phyloP scores from a whole-genome alignment of 805 yeast species.

The Starmera dryadoides region DNA sequence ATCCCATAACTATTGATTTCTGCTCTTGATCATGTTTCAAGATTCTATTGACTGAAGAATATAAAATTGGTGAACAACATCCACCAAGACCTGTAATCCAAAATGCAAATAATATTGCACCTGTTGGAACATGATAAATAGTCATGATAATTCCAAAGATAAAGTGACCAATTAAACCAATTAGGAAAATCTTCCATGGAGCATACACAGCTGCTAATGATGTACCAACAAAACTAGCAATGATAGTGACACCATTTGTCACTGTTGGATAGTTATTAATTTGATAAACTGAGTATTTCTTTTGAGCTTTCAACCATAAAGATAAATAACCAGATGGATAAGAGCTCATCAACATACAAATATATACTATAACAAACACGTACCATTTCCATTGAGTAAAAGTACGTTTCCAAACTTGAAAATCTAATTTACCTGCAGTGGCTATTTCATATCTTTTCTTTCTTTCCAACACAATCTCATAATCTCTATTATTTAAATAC shows the following conservation, averaged over 20 bases:
- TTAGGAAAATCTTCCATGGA: conserved; percentile 1
- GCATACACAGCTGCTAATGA: neutral
- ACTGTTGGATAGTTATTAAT: conserved; percentile 1
- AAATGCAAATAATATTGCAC: conserved; percentile 1
- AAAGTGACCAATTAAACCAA: neutral
- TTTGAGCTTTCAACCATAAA: conserved; percentile 1
- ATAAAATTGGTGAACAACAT: conserved; percentile 1
- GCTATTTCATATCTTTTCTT: neutral
- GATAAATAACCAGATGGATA: conserved; percentile 1
- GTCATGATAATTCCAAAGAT: conserved; percentile 1
- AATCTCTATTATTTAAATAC: neutral
- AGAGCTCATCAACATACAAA: neutral
- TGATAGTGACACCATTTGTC: neutral
- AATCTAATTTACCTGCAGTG: neutral
- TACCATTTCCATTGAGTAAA: conserved; percentile 1
- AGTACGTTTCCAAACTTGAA: conserved; percentile 1
- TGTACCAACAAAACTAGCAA: conserved; percentile 1
- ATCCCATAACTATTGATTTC: neutral
- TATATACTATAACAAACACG: neutral
- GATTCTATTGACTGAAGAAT: conserved; percentile 1
- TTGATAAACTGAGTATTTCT: neutral
- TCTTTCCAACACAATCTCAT: neutral
- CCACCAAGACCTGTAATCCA: conserved; percentile 1
- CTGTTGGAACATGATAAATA: conserved; percentile 1
- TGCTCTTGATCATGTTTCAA: conserved; percentile 3